Evolutionary conservation across 306 rosid genomes (phyloP).

Genomic region (Vigna mungo): DNA sequence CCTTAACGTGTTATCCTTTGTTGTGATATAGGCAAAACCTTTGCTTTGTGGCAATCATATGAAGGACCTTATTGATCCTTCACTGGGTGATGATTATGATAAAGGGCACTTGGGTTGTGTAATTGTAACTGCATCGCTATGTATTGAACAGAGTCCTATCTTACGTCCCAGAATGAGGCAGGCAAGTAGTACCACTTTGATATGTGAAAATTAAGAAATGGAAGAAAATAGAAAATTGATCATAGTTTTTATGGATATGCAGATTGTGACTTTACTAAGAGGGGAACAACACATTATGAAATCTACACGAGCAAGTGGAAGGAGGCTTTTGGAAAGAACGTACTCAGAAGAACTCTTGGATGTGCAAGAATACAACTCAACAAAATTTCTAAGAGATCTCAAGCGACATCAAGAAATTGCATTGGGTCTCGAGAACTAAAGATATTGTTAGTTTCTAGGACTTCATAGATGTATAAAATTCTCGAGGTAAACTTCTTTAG

Average conservation of each 20-base stretch:
- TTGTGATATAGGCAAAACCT: slow-evolving; percentile 68
- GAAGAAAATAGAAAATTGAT: neutral
- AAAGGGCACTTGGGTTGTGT: slow-evolving; percentile 57
- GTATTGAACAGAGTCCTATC: slow-evolving; percentile 75
- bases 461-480: neutral
- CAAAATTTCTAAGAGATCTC: slow-evolving; percentile 70
- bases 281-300: slow-evolving; percentile 52
- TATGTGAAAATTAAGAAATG: neutral
- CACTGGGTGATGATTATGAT: slow-evolving; percentile 62
- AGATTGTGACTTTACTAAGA: slow-evolving; percentile 72
- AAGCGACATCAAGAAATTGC: slow-evolving; percentile 63
- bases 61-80: slow-evolving; percentile 75
- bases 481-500: neutral
- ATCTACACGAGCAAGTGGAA: slow-evolving; percentile 36
- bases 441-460: neutral
- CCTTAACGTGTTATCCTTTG: neutral
- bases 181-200: slow-evolving; percentile 54
- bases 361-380: slow-evolving; percentile 82
- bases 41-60: slow-evolving; percentile 56
- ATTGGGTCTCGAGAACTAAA: slow-evolving; percentile 38
- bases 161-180: slow-evolving; percentile 86
- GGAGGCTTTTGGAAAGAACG: slow-evolving; percentile 58
- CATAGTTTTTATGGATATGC: slow-evolving; percentile 34
- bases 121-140: slow-evolving; percentile 73
- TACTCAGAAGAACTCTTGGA: slow-evolving; percentile 85